Evolutionary conservation across 108 stramenopile species (phyloP), one percentile per base, ranked within the genome.

Genomic region (Nitzschia sp.): DNA sequence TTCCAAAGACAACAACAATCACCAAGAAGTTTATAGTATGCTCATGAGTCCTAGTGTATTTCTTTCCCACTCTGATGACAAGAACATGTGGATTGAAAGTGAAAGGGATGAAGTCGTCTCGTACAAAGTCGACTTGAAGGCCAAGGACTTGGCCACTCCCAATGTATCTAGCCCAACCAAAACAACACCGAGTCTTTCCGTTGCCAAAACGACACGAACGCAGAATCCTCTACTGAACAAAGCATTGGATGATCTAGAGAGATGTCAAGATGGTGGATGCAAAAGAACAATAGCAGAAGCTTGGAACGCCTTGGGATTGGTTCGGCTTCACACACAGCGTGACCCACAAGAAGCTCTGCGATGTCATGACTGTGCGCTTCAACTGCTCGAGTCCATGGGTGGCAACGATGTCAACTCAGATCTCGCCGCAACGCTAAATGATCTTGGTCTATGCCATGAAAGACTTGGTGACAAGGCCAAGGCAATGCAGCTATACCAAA

Each of bases 281-380:
- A 39, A 11, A 39, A 3, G 8, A 51, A 15, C 34, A 21, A 55
- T 73, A 5, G 53, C 50, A 10, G 64, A 70, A 25, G 51, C 70
- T 3, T 71, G 70, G 70, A 77, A 71, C 57, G 48, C 70, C 2
- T 54, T 77, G 7, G 76, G 76, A 8, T 37, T 77, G 24, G 71
- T 77, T 19, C 70, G 76, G 2, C 50, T 71, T 12, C 76, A 77
- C 59, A 71, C 72, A 19, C 63, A 70, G 69, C 64, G 21, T 12
- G 50, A 71, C 52, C 58, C 70, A 8, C 10, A 37, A 10, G 65
- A 46, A 20, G 76, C 76, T 39, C 22, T 63, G 9, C 41, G 53
- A 42, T 77, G 76, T 51, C 70, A 71, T 9, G 50, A 60, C 6
- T 44, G 57, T 10, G 70, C 76, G 2, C 44, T 77, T 7, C 34